Evolutionary conservation across 768 basidiomycete genomes (phyloP), one percentile per base, ranked within the genome.

Genomic region (Hygrophoropsis aurantiaca): DNA sequence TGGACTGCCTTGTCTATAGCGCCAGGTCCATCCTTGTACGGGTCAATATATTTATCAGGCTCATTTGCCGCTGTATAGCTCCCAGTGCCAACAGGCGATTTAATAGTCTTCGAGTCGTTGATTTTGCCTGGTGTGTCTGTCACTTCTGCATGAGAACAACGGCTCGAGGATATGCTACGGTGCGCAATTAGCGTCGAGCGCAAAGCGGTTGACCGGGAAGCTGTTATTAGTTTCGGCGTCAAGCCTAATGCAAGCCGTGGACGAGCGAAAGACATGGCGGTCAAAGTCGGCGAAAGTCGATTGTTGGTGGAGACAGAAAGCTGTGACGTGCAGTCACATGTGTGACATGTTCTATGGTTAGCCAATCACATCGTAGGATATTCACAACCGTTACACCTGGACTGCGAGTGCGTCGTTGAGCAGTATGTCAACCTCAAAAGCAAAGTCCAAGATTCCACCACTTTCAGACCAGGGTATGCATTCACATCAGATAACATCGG

Each of bases 1-100:
- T 94, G 87, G 35, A 90, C 87, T 40, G 94, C 94, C 69, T 98
- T 98, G 77, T 97, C 93, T 40, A 99, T 76, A 37, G 97, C 94
- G 65, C 85, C 86, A 11, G 88, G 90, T 0, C 93, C 94, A 46
- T 72, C 75, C 60, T 79, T 78, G 74, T 90, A 93, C 35, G 83
- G 80, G 58, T 90, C 74, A 4, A 80, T 59, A 55, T 81, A 74
- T 38, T 77, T 78, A 34, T 74, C 82, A 0, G 77, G 70, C 52
- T 73, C 72, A 43, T 69, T 61, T 23, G 54, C 58, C 5, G 75
- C 71, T 33, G 65, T 63, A 53, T 65, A 58, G 24, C 50, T 58
- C 19, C 60, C 68, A 18, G 72, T 70, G 47, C 47, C 55, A 9
- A 60, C 38, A 21, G 70, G 72, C 13, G 71, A 69, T 58, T 51